phyloP scores from a whole-genome alignment of 129 eudicot genomes.

The Silybum marianum region DNA sequence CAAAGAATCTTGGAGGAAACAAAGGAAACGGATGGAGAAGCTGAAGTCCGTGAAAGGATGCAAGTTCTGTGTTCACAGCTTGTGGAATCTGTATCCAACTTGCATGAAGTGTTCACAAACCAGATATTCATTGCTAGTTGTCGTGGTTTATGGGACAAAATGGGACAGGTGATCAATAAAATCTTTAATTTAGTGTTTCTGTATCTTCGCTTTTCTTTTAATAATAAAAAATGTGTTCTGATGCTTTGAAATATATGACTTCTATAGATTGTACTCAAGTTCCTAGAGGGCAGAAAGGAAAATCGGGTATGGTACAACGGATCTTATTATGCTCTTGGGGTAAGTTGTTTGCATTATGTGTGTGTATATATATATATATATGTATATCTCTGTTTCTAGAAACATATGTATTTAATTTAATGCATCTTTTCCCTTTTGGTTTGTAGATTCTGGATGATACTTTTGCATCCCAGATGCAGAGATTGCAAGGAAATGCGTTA shows the following conservation, averaged over 20 bases:
- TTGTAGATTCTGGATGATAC: slow-evolving; percentile 84
- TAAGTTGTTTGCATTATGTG: slow-evolving; percentile 30
- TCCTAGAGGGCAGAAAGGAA: slow-evolving; percentile 91
- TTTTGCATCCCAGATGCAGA: slow-evolving; percentile 96
- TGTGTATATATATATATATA: too few relatives aligned
- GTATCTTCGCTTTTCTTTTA: background rate
- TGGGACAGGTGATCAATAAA: slow-evolving; percentile 82
- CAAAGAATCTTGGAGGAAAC: slow-evolving; percentile 92
- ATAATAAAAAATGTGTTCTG: slow-evolving; percentile 17
- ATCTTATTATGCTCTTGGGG: slow-evolving; percentile 91
- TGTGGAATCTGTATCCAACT: slow-evolving; percentile 66
- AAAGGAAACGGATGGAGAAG: slow-evolving; percentile 86
- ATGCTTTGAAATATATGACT: slow-evolving; percentile 16
- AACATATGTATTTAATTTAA: slow-evolving; percentile 5
- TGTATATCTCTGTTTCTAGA: background rate
- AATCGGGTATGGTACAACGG: slow-evolving; percentile 91
- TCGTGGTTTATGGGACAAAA: slow-evolving; percentile 90
- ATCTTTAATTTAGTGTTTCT: background rate
- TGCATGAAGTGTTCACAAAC: slow-evolving; percentile 81
- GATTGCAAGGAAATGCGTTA: slow-evolving; percentile 83
- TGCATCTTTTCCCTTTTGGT: background rate
- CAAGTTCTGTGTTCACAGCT: slow-evolving; percentile 69
- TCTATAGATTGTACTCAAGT: slow-evolving; percentile 73
- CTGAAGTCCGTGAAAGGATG: slow-evolving; percentile 86
- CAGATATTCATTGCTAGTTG: slow-evolving; percentile 73